Percentiles rank a stretch among this genome's conserved stretches.
Evolutionary conservation across 345 rosid species (phyloP).

Genomic region (Geranium rotundifolium): DNA sequence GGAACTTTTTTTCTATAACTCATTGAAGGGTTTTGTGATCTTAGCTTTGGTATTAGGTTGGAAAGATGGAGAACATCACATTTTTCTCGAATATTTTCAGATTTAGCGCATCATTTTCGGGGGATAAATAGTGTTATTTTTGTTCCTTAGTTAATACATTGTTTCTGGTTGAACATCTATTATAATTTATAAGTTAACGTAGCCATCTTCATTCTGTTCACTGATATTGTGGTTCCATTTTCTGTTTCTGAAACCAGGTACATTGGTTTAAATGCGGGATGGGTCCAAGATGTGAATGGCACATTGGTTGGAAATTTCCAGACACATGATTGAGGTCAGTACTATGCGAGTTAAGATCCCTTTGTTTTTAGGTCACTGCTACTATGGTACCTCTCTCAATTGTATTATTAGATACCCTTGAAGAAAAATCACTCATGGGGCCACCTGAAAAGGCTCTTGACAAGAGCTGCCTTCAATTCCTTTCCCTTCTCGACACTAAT

Average conservation of each 20-base stretch:
- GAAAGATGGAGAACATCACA: too few relatives aligned
- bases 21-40: too few relatives aligned
- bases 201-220: background rate
- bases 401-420: background rate
- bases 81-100: too few relatives aligned
- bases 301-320: slow-evolving; percentile 9
- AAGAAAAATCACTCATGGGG: slow-evolving; percentile 8
- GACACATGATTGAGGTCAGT: background rate
- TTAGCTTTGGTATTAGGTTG: too few relatives aligned
- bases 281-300: background rate
- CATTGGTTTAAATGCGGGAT: background rate
- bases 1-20: too few relatives aligned
- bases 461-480: background rate
- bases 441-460: slow-evolving; percentile 13
- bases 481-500: background rate
- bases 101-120: too few relatives aligned
- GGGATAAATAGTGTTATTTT: too few relatives aligned
- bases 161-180: too few relatives aligned
- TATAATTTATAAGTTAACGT: too few relatives aligned
- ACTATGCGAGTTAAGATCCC: slow-evolving; percentile 2
- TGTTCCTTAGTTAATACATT: too few relatives aligned
- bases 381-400: background rate
- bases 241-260: background rate
- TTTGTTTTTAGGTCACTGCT: slow-evolving; percentile 11
- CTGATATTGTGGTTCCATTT: background rate